A percentile compares a stretch with the other conserved stretches of the same genome.
These are phyloP conservation scores for Aspergillus puulaauensis DNA, from an alignment of 2,329 filamentous ascomycete genomes.

Conservation along the genomic window DNA sequence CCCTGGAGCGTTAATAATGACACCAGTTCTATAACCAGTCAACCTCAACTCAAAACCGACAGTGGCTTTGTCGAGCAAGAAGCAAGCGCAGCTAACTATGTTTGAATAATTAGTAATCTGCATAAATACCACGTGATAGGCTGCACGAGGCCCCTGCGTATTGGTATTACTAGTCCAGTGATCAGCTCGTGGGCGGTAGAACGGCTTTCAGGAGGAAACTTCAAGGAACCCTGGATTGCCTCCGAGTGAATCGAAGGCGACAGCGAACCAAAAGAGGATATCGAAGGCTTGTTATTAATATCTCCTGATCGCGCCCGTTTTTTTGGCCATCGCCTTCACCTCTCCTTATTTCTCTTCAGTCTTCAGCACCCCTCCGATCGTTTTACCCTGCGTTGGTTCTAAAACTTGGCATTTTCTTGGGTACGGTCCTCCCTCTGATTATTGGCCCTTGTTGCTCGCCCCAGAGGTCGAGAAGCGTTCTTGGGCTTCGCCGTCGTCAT, in stretches of 20 bases:
- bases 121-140: not conserved
- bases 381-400: not conserved
- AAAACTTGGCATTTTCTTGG: constrained; percentile 26
- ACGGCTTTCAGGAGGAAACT: not conserved
- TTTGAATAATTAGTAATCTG: not conserved
- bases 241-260: not conserved
- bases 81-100: not conserved
- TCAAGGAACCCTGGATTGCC: not conserved
- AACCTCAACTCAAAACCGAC: not conserved
- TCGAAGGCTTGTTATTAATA: not conserved
- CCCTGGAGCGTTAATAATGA: too few relatives aligned
- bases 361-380: constrained; percentile 1
- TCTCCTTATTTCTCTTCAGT: not conserved
- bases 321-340: not conserved
- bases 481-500: not conserved
- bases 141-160: not conserved
- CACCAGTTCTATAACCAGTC: too few relatives aligned
- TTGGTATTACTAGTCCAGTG: not conserved
- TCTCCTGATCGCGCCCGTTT: not conserved
- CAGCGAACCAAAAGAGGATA: not conserved
- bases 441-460: constrained; percentile 16
- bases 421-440: constrained; percentile 12
- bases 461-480: constrained; percentile 2
- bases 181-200: not conserved
- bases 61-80: not conserved